phyloP scores from a whole-genome alignment of 2,329 filamentous ascomycete genomes.

The Colletotrichum cuscutae region DNA sequence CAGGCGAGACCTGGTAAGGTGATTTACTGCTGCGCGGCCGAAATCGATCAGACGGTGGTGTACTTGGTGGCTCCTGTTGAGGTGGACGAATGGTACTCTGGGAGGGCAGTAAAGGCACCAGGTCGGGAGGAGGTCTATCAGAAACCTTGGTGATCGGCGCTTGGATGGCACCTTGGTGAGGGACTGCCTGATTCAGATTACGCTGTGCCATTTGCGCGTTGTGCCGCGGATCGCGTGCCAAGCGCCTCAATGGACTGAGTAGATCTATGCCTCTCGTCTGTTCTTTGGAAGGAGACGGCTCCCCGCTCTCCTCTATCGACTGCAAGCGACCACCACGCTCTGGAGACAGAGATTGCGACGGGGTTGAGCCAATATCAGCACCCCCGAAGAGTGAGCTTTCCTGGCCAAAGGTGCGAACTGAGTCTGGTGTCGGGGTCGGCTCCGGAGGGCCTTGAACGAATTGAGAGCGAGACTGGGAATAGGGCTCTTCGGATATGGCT shows the following conservation, averaged over 20 bases:
- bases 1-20: background rate
- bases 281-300: background rate
- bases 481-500: constrained; percentile 11
- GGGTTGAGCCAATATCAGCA: constrained; percentile 16
- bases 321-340: background rate
- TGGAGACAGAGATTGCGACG: background rate
- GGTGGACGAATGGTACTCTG: background rate
- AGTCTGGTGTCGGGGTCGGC: constrained; percentile 8
- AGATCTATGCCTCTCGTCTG: background rate
- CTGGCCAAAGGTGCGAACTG: constrained; percentile 29
- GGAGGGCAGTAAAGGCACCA: background rate
- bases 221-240: background rate
- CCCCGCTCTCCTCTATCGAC: constrained; percentile 14
- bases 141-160: constrained; percentile 17
- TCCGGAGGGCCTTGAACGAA: background rate
- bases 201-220: constrained; percentile 5
- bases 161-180: background rate
- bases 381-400: constrained; percentile 32
- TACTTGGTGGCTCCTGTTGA: constrained; percentile 8
- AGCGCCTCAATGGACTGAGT: background rate
- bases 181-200: background rate
- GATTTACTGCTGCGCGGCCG: constrained; percentile 1
- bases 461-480: background rate
- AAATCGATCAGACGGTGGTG: background rate
- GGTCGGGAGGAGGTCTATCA: background rate